A percentile compares a stretch with the other conserved stretches of the same genome.
These are phyloP conservation scores for Turnera subulata DNA, from an alignment of 345 rosid species.

Conservation along the genomic window DNA sequence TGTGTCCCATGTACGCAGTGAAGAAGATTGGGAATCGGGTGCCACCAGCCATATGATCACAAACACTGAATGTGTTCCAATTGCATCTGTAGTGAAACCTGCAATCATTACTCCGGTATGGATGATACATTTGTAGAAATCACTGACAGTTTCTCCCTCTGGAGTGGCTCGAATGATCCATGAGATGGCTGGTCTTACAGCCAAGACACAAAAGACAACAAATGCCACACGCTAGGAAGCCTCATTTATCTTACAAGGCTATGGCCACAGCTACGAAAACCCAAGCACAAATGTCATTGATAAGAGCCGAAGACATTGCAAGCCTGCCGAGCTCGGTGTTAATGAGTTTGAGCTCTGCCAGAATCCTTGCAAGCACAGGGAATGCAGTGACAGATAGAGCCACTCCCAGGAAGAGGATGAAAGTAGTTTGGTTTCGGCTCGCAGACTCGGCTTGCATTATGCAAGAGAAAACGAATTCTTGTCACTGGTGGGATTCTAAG, in stretches of 20 bases:
- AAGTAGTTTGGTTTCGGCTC: slow-evolving; percentile 40
- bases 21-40: too few relatives aligned
- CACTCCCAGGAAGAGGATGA: slow-evolving; percentile 71
- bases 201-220: too few relatives aligned
- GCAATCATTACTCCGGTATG: background rate
- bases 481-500: too few relatives aligned
- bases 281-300: slow-evolving; percentile 93
- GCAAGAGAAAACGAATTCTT: too few relatives aligned
- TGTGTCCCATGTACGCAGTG: too few relatives aligned
- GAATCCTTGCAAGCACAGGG: slow-evolving; percentile 83
- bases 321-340: slow-evolving; percentile 76
- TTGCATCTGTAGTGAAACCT: background rate
- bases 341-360: slow-evolving; percentile 87
- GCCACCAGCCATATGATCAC: too few relatives aligned
- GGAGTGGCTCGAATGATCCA: too few relatives aligned
- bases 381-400: slow-evolving; percentile 92
- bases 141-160: background rate
- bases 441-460: too few relatives aligned
- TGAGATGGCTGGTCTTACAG: too few relatives aligned
- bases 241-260: slow-evolving; percentile 17
- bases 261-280: slow-evolving; percentile 75
- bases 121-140: background rate
- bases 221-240: too few relatives aligned
- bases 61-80: background rate
- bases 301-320: slow-evolving; percentile 86